Conservation (phyloP, 2,329 filamentous ascomycete species). For the Colletotrichum simmondsii region DNA sequence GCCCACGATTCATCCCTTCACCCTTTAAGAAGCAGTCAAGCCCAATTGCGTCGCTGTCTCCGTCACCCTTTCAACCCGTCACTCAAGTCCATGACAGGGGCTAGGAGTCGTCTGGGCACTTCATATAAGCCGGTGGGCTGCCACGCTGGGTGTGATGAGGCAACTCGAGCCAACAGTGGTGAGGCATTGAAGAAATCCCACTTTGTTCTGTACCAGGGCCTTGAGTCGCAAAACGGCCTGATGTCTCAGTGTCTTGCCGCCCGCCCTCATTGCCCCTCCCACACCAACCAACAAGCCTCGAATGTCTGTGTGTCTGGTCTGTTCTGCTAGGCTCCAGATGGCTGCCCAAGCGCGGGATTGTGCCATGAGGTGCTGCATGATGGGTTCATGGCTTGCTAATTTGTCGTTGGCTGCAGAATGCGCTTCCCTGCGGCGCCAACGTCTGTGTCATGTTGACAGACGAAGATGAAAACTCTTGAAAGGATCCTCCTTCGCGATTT, state of each 20-base stretch:
- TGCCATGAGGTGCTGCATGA: slow-evolving; percentile 6
- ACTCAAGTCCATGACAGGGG: slow-evolving; percentile 8
- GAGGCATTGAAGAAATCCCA: slow-evolving; percentile 22
- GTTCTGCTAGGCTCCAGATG: slow-evolving; percentile 17
- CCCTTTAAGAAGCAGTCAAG: not conserved
- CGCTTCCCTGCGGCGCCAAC: slow-evolving; percentile 9
- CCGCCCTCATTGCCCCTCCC: slow-evolving; percentile 18
- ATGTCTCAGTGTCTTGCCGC: slow-evolving; percentile 34
- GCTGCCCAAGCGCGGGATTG: slow-evolving; percentile 17
- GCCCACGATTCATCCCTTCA: slow-evolving; percentile 1
- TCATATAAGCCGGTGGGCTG: slow-evolving; percentile 7
- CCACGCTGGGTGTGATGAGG: slow-evolving; percentile 4
- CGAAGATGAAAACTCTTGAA: not conserved
- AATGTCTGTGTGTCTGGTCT: slow-evolving; percentile 10
- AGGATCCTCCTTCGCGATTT: not conserved
- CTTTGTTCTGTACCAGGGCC: slow-evolving; percentile 18
- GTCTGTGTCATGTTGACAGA: slow-evolving; percentile 28
- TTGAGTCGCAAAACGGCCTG: slow-evolving; percentile 34
- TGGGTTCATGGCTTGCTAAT: slow-evolving; percentile 8
- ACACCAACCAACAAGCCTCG: slow-evolving; percentile 9
- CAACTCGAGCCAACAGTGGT: slow-evolving; percentile 19
- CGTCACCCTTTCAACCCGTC: slow-evolving; percentile 5
- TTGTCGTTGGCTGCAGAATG: slow-evolving; percentile 6
- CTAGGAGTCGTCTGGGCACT: not conserved
- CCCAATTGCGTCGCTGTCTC: slow-evolving; percentile 14